A percentile compares a stretch with the other conserved stretches of the same genome.
Conservation (phyloP, 139 green algal species). For the Dunaliella primolecta region DNA sequence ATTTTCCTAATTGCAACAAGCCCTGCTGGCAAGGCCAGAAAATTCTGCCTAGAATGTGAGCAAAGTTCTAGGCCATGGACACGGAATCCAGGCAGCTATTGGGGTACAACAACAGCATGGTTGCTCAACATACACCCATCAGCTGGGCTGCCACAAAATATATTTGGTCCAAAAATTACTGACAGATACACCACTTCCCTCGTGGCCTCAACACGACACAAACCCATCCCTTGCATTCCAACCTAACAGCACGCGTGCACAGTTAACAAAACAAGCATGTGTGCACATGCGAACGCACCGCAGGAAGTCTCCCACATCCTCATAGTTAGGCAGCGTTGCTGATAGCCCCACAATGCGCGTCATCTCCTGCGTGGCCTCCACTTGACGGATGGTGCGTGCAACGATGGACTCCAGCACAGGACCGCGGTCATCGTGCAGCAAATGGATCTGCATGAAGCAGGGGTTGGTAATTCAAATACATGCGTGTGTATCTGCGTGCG, state of each 20-base stretch:
- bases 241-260: not conserved
- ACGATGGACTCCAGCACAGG: conserved; percentile 96
- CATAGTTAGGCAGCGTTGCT: conserved; percentile 96
- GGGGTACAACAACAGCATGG: too few species aligned
- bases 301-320: conserved; percentile 94
- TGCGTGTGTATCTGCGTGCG: too few species aligned
- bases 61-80: too few species aligned
- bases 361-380: conserved; percentile 92
- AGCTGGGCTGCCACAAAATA: too few species aligned
- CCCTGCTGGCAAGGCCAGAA: too few species aligned
- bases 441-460: conserved; percentile 68
- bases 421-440: conserved; percentile 94
- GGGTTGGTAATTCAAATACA: too few species aligned
- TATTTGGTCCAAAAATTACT: not conserved
- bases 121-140: too few species aligned
- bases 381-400: conserved; percentile 86
- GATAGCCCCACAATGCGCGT: conserved; percentile 92
- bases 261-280: too few species aligned
- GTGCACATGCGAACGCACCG: conserved; percentile 16
- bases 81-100: too few species aligned
- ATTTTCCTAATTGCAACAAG: too few species aligned
- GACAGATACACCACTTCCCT: not conserved
- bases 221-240: not conserved
- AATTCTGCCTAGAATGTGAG: too few species aligned
- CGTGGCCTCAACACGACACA: conserved; percentile 1